Evolutionary conservation across 768 basidiomycete species (phyloP), one percentile per base, ranked within the genome.

Genomic region (Leucogyrophana mollusca): DNA sequence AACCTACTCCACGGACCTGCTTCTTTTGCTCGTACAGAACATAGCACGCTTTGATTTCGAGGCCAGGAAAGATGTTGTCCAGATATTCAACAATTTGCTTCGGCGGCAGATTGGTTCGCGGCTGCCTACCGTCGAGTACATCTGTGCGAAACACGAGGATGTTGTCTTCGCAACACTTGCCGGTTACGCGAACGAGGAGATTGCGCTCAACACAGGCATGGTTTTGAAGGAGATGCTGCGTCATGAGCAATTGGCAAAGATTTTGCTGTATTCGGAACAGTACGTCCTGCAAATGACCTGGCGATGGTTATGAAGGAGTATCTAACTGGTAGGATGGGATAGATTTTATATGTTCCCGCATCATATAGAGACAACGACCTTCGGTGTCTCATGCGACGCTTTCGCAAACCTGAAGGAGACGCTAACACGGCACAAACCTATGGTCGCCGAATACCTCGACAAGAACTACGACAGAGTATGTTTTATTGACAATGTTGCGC

Each of bases 401-500:
- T 96, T 96, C 58, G 90, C 91, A 13, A 98, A 96, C 65, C 78
- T 98, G 65, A 98, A 97, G 77, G 96, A 98, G 70, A 94, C 91
- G 4, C 73, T 99, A 30, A 98, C 96, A 20, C 80, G 91, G 52
- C 96, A 99, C 67, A 99, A 98, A 64, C 81, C 92, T 4, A 97
- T 99, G 92, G 96, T 98, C 1, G 94, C 95, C 0, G 86, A 90
- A 50, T 99, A 94, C 64, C 77, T 99, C 6, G 96, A 98, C 65
- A 89, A 87, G 76, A 93, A 97, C 64, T 99, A 98, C 62, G 96
- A 99, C 57, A 79, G 90, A 51, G 93, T 95, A 57, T 50, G 86
- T 67, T 17, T 18, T 32, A 17, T 8, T 13, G 45, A 14, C 11
- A 32, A 20, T 23, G 36, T 11, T 17, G 10, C 6, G 32, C 32